Base-by-base conservation (phyloP, 208 protist genomes). In the Leptomonas pyrrhocoris region DNA sequence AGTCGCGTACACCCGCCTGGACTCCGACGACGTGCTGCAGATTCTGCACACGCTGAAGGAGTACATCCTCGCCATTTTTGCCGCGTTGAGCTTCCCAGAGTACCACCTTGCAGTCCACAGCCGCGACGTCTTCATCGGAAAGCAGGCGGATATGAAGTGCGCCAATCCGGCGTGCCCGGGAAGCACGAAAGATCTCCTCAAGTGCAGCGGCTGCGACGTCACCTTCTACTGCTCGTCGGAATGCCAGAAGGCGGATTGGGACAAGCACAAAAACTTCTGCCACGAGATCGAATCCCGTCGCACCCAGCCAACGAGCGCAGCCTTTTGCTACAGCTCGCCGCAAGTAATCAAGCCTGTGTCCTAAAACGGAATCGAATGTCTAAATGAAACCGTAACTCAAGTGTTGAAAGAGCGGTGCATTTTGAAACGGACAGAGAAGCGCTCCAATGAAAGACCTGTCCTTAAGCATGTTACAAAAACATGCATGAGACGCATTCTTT, bases 171-270 rank as follows among this genome's bases (percentile, higher is more conserved):
- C 58, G 11, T 94, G 89, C 69, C 77, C 84, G 18, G 77, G 74
- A n/a, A 76, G 73, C 27, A 79, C 74, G 1, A 84, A 83, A 51
- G 83, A 94, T 50, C 81, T 92, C 43, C 80, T 91, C 36, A 92
- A 90, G 61, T 94, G 89, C 77, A 87, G 83, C 67, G 89, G 84
- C 48, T 94, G 89, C 62, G 78, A 88, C 55, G 77, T 84, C 27
- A 90, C 86, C 28, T 94, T 85, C 74, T 94, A 94, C 73, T 94
- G 89, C 78, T 87, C 74, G 43, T 61, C 84, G 21, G 74, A 78
- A 38, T 94, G 89, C 74, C 89, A 92, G 54, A 83, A 84, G 67
- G 80, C 83, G 27, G 82, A 94, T 72, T 94, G 86, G 85, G 82
- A 94, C 49, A 83, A 77, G 48, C 89, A 94, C 68, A 86, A 86